Evolutionary conservation across 106 monocot species (phyloP).

Genomic region (Platanthera zijinensis): DNA sequence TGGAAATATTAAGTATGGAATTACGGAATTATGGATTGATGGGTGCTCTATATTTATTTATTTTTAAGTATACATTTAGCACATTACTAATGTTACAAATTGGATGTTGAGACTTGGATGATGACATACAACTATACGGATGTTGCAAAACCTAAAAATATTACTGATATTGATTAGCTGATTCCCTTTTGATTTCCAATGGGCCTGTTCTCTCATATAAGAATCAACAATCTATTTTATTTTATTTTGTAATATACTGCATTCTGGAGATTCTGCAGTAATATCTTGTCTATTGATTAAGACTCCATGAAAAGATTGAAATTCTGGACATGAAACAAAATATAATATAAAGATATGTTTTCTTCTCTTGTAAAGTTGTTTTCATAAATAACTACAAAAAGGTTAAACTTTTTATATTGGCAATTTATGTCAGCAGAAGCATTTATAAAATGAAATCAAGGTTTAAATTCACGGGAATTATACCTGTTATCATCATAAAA

Average conservation of each 20-base stretch:
- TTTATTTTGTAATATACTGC: neutral
- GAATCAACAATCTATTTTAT: neutral
- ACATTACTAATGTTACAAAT: too few relatives aligned
- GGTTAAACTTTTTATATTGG: neutral
- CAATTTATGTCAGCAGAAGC: neutral
- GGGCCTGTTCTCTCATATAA: too few relatives aligned
- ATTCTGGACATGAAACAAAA: neutral
- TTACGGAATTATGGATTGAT: too few relatives aligned
- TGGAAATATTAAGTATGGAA: too few relatives aligned
- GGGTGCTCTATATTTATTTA: too few relatives aligned
- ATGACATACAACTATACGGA: too few relatives aligned
- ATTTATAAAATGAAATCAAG: neutral
- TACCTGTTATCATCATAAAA: slow-evolving; percentile 99
- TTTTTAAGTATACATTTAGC: too few relatives aligned
- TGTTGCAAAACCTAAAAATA: too few relatives aligned
- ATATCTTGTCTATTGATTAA: neutral
- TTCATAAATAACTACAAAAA: neutral
- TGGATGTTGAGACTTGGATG: too few relatives aligned
- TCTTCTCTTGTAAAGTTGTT: neutral
- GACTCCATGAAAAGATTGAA: neutral
- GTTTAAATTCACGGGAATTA: neutral
- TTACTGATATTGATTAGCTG: too few relatives aligned
- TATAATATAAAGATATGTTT: neutral
- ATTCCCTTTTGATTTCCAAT: too few relatives aligned
- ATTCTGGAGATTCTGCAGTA: neutral